A percentile compares a stretch with the other conserved stretches of the same genome.
phyloP scores from a whole-genome alignment of 148 eudicot genomes.

The Fallopia convolvulus region DNA sequence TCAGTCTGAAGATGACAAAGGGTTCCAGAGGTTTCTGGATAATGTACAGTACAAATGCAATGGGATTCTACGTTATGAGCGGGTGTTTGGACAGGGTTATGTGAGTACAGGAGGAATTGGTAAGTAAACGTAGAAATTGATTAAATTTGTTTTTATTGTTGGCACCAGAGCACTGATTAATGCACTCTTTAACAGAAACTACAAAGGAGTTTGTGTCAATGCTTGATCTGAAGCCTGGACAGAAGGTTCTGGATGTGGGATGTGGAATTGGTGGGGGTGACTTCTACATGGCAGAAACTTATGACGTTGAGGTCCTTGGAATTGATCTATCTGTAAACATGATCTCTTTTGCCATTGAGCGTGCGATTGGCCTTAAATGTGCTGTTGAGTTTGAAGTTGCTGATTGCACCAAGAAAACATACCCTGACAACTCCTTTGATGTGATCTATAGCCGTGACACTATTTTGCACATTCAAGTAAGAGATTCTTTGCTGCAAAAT shows the following conservation, averaged over 20 bases:
- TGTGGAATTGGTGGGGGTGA: conserved; percentile 99
- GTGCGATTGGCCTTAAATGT: conserved; percentile 78
- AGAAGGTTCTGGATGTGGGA: conserved; percentile 94
- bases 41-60: conserved; percentile 79
- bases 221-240: conserved; percentile 86
- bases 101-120: conserved; percentile 99
- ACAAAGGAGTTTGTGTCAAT: conserved; percentile 82
- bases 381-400: conserved; percentile 97
- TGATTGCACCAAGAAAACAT: conserved; percentile 89
- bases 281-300: conserved; percentile 95
- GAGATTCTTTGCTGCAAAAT: background rate
- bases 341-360: conserved; percentile 92
- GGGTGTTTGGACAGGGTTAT: conserved; percentile 85
- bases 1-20: conserved; percentile 65
- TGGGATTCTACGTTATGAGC: conserved; percentile 91
- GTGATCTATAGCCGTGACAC: conserved; percentile 98
- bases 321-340: conserved; percentile 92
- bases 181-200: conserved; percentile 53
- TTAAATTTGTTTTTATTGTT: background rate
- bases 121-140: conserved; percentile 12
- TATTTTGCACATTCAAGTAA: conserved; percentile 95
- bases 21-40: conserved; percentile 86
- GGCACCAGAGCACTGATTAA: background rate
- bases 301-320: conserved; percentile 82
- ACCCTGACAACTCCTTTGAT: conserved; percentile 72